Evolutionary conservation across 2,329 filamentous ascomycete genomes (phyloP), one percentile per base, ranked within the genome.

Genomic region (Cordyceps farinosa): DNA sequence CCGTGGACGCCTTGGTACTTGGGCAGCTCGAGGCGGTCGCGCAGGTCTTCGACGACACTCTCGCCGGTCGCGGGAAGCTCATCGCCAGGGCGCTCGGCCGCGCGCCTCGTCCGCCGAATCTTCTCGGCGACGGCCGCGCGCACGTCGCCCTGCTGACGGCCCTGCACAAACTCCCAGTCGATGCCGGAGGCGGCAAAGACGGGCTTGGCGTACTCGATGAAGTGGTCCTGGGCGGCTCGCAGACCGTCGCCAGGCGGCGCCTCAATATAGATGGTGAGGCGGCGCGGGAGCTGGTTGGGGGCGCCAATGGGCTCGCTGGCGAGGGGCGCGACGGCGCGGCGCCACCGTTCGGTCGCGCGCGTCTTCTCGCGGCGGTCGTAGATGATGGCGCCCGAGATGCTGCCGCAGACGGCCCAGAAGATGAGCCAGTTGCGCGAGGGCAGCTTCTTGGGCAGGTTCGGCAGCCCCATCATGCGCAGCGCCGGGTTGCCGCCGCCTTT

Each of bases 341-440:
- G 87, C 93, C 94, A 99, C 76, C 93, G 93, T 66, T 90, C 84
- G 63, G 95, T 94, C 60, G 88, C 88, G 66, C 88, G 87, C 70
- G 88, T 90, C 81, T 94, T 97, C 78, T 98, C 89, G 65, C 91
- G 88, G 72, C 91, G 91, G 77, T 99, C 95, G 81, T 99, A 97
- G 73, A 95, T 84, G 62, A 98, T 83, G 59, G 92, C 90, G 17
- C 86, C 87, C 6, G 91, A 87, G 73, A 97, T 90, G 53, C 90
- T 86, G 60, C 88, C 88, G 11, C 89, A 89, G 62, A 98, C 76
- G 53, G 89, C 82, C 76, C 93, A 87, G 79, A 99, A 99, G 71
- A 99, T 97, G 78, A 95, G 87, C 95, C 95, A 99, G 75, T 98
- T 98, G 66, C 95, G 90, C 22, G 94, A 98, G 8, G 95, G 95